Conservation (phyloP, 495 filamentous ascomycete species). For the Podospora sp. region DNA sequence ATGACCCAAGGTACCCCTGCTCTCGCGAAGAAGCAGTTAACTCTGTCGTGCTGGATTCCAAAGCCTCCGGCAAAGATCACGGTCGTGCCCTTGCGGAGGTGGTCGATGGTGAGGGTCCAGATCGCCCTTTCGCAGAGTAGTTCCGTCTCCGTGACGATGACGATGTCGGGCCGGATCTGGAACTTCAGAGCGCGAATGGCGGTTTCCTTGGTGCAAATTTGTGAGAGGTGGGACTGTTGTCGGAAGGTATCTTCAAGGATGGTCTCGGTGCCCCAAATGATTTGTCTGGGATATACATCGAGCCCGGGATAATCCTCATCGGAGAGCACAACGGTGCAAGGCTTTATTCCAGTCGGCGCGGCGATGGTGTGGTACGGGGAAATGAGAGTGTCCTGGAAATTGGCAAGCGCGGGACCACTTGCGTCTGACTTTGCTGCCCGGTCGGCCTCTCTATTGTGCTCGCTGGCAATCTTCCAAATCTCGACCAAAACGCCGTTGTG, state of each 20-base stretch:
- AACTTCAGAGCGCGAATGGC: background rate
- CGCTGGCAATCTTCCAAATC: conserved; percentile 42
- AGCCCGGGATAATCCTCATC: no score
- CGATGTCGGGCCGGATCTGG: conserved; percentile 15
- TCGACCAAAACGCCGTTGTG: conserved; percentile 32
- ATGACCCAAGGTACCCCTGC: conserved; percentile 44
- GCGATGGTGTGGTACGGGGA: no score
- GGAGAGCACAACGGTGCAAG: no score
- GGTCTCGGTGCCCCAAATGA: no score
- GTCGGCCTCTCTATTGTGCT: conserved; percentile 37
- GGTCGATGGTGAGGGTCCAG: conserved; percentile 20
- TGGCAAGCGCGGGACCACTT: background rate
- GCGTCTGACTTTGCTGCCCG: no score
- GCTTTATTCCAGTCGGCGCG: no score
- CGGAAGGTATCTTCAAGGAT: background rate
- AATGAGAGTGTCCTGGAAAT: background rate
- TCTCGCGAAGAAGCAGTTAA: conserved; percentile 31
- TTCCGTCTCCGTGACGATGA: conserved; percentile 27
- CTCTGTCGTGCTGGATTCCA: conserved; percentile 31
- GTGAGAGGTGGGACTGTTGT: no score
- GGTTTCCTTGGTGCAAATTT: no score
- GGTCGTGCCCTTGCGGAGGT: conserved; percentile 30
- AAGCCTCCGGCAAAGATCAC: conserved; percentile 39
- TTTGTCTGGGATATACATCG: no score
- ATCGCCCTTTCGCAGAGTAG: conserved; percentile 21